A percentile compares a stretch with the other conserved stretches of the same genome.
These are phyloP conservation scores for Pelargonium fulgidum DNA, from an alignment of 441 rosid species.

Conservation along the genomic window DNA sequence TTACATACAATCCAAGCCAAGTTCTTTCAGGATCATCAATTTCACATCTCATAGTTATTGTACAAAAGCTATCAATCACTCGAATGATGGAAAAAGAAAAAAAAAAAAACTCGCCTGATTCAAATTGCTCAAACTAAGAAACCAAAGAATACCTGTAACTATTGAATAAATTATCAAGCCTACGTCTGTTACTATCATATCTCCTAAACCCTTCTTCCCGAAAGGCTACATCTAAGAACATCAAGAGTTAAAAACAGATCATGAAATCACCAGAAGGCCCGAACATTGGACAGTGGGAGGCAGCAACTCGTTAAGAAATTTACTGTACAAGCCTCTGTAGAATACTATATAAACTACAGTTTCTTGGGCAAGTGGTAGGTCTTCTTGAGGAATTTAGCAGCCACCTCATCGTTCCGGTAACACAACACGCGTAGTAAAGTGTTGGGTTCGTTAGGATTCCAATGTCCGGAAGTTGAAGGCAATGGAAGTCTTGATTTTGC, in stretches of 20 bases:
- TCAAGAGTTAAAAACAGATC: no score
- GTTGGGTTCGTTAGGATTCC: constrained; percentile 66
- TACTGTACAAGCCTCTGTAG: constrained; percentile 14
- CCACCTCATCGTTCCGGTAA: constrained; percentile 47
- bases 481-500: constrained; percentile 53
- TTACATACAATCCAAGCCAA: no score
- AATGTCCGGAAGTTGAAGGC: constrained; percentile 62
- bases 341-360: constrained; percentile 27
- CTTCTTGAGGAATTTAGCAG: constrained; percentile 62
- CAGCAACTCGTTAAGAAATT: constrained; percentile 7
- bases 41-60: not conserved
- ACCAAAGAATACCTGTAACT: not conserved
- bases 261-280: no score
- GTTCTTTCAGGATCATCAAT: no score
- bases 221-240: no score
- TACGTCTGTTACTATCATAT: not conserved
- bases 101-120: not conserved
- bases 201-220: not conserved
- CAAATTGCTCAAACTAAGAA: not conserved
- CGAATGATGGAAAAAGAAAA: not conserved
- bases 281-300: no score
- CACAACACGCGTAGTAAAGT: constrained; percentile 58
- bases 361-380: constrained; percentile 71
- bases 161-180: not conserved
- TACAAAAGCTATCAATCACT: not conserved